phyloP scores from a whole-genome alignment of 1,139 yeast genomes.

The Magnusiomyces sp. region DNA sequence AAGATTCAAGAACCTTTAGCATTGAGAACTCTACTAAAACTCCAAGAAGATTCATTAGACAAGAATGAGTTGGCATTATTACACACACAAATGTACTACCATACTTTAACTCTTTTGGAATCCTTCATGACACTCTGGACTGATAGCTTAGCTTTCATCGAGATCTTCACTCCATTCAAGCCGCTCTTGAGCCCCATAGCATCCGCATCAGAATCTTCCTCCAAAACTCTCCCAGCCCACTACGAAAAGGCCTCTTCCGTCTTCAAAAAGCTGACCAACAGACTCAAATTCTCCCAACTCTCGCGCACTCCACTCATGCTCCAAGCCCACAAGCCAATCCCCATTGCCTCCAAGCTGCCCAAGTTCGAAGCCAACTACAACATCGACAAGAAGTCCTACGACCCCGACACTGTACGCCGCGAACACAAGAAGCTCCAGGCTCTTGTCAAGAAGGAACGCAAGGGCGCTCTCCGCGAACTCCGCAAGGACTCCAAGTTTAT shows the following conservation, averaged over 20 bases:
- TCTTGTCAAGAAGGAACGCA: conserved; percentile 84
- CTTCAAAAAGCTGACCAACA: conserved; percentile 38
- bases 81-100: conserved; percentile 10
- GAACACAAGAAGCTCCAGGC: conserved; percentile 77
- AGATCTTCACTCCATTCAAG: conserved; percentile 41
- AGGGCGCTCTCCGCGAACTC: conserved; percentile 78
- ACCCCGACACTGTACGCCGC: conserved; percentile 69
- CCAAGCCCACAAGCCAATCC: conserved; percentile 79
- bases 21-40: neutral
- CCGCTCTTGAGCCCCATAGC: neutral
- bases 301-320: conserved; percentile 68
- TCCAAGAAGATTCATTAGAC: neutral
- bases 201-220: too few species aligned
- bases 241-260: conserved; percentile 11
- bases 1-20: neutral
- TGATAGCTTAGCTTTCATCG: conserved; percentile 55
- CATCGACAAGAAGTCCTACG: conserved; percentile 90
- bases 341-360: conserved; percentile 82
- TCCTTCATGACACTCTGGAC: conserved; percentile 42
- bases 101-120: conserved; percentile 8
- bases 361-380: conserved; percentile 93
- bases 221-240: conserved; percentile 5
- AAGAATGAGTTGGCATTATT: neutral
- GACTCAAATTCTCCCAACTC: conserved; percentile 41
- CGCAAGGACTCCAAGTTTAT: conserved; percentile 83